Base-by-base conservation (phyloP, 1,139 yeast species). In the Taphrina confusa region DNA sequence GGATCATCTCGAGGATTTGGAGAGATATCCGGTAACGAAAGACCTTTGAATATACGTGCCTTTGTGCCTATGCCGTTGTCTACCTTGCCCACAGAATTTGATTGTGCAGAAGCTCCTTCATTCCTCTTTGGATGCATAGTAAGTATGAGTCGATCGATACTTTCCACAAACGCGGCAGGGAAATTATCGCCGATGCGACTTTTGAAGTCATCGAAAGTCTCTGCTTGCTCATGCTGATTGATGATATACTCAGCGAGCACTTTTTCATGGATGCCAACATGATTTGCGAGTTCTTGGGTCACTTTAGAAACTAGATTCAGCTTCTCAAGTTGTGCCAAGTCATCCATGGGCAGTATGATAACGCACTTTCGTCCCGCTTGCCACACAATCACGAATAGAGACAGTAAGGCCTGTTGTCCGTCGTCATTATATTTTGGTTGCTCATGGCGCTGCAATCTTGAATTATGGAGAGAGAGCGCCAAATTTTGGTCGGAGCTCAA, bases 121-220 rank as follows among this genome's bases (percentile, higher is more conserved):
- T 55, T 56, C 57, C 64, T 60, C 16, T 64, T 66, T 1, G 75
- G 73, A 57, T 70, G 71, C 65, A 73, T 62, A 34, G 66, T 67
- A 33, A 73, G 59, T 4, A 74, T 72, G 62, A 74, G 73, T 8
- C 73, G 69, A 37, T 75, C 75, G 12, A 78, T 66, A 11, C 70
- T 68, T 16, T 70, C 70, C 1, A 82, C 69, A 63, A 82, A 78
- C 2, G 63, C 73, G 3, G 68, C 71, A 0, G 83, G 78, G 62
- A 86, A 81, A 9, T 81, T 85, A 18, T 87, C 88, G 0, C 89
- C 92, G 69, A 84, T 79, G 8, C 77, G 81, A 14, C 72, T 70
- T 57, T 85, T 71, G 18, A 75, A 73, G n/a, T 70, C 65, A 39
- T 71, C 69, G 66, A 84, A 84, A 8, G 71, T 74, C 3, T 68